These are phyloP conservation scores for Pichia sp. DNA, from an alignment of 1,139 yeast genomes.

Conservation along the genomic window DNA sequence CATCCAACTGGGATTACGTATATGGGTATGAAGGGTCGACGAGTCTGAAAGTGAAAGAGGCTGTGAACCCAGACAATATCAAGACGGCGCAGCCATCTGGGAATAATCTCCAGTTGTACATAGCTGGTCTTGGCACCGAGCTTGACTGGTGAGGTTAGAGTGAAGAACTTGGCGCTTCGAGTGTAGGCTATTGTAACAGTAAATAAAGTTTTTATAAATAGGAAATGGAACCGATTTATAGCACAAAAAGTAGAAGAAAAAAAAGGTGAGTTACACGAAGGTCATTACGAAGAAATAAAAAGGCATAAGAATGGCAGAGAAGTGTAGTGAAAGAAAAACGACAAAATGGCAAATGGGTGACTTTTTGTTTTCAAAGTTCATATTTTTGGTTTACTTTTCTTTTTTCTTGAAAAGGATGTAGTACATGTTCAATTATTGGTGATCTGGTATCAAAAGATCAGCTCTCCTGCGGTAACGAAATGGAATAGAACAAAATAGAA, in stretches of 20 bases:
- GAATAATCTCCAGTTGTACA: slow-evolving; percentile 4
- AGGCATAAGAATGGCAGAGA: not conserved
- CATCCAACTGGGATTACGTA: slow-evolving; percentile 12
- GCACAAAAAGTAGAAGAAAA: not conserved
- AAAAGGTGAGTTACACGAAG: not conserved
- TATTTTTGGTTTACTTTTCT: not conserved
- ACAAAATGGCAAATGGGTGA: too few relatives aligned
- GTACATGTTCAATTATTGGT: not conserved
- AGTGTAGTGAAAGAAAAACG: not conserved
- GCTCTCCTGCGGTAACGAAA: not conserved
- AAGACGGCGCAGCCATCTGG: not conserved
- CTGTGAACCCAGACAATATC: slow-evolving; percentile 5
- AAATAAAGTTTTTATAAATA: not conserved
- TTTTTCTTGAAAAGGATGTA: not conserved
- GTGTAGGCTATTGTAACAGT: not conserved
- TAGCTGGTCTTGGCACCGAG: slow-evolving; percentile 2
- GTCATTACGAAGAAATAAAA: not conserved
- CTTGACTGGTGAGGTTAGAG: slow-evolving; percentile 6
- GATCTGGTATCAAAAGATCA: not conserved
- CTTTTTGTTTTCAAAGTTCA: too few relatives aligned
- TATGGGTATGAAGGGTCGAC: slow-evolving; percentile 10
- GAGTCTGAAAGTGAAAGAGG: not conserved
- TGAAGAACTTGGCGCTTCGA: not conserved
- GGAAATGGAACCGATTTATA: not conserved
- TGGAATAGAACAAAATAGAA: not conserved